These are phyloP conservation scores for Luffa aegyptiaca DNA, from an alignment of 306 rosid genomes.

Conservation along the genomic window DNA sequence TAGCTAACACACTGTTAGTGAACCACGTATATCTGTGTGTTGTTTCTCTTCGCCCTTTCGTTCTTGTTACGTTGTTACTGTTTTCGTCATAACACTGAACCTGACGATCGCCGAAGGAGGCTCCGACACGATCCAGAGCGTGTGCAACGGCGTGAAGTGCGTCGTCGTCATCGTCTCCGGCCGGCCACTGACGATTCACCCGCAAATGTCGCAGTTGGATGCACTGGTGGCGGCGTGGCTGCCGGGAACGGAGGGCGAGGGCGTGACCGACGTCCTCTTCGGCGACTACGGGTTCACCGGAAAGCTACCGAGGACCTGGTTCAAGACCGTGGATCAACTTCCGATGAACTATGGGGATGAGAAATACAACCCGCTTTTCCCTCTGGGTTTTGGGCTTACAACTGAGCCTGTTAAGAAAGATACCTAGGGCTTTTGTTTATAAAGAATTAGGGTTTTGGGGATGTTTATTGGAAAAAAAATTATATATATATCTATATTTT, in stretches of 20 bases:
- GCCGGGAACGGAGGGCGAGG: constrained; percentile 1
- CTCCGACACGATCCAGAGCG: neutral
- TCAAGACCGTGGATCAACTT: constrained; percentile 11
- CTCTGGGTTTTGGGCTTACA: constrained; percentile 12
- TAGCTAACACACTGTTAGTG: too few species aligned
- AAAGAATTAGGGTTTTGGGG: neutral
- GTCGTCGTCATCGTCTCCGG: constrained; percentile 7
- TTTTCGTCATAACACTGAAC: too few species aligned
- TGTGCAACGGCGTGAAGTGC: neutral
- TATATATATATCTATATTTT: too few species aligned
- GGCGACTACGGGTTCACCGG: constrained; percentile 2
- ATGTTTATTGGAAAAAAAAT: neutral
- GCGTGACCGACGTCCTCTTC: neutral
- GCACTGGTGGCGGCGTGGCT: constrained; percentile 11
- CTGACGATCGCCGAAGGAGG: neutral
- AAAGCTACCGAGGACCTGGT: constrained; percentile 1
- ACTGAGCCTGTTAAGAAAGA: neutral
- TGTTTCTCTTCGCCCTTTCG: too few species aligned
- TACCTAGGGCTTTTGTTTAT: neutral
- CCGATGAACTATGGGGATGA: constrained; percentile 6
- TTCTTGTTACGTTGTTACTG: too few species aligned
- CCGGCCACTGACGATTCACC: neutral
- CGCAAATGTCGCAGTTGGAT: neutral
- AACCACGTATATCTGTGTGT: too few species aligned
- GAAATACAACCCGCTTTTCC: constrained; percentile 6